Evolutionary conservation across 805 yeast species (phyloP).

Genomic region (Kodamaea hsintzibuensis): DNA sequence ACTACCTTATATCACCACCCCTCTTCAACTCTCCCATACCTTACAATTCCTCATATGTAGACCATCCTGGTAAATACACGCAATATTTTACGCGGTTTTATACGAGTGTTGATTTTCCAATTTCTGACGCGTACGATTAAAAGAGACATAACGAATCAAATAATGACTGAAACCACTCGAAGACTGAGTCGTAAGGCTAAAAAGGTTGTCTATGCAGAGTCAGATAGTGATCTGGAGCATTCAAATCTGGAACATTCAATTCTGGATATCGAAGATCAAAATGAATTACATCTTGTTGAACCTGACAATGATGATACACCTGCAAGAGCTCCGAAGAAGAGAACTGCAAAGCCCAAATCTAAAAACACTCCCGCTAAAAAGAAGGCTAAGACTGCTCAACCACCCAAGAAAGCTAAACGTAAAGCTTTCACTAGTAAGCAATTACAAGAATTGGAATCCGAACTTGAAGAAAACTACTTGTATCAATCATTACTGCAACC

Average conservation of each 20-base stretch:
- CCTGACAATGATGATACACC: background rate
- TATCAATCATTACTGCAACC: slow-evolving; percentile 32
- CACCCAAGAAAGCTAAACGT: background rate
- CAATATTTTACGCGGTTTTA: background rate
- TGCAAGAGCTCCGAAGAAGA: slow-evolving; percentile 4
- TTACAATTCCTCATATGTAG: too few species aligned
- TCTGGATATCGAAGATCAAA: background rate
- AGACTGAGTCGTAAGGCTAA: slow-evolving; percentile 5
- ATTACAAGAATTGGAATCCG: slow-evolving; percentile 17
- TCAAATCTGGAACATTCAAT: background rate
- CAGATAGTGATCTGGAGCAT: slow-evolving; percentile 15
- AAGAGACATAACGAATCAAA: background rate
- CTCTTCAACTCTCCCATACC: too few species aligned
- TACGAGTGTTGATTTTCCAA: background rate
- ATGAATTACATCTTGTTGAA: background rate
- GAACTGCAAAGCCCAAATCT: slow-evolving; percentile 7
- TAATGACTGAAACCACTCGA: background rate
- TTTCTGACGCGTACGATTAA: background rate
- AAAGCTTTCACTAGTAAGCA: slow-evolving; percentile 6
- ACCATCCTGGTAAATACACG: background rate
- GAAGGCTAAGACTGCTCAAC: slow-evolving; percentile 1
- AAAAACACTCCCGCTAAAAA: slow-evolving; percentile 1
- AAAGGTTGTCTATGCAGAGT: slow-evolving; percentile 10
- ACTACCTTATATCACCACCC: too few species aligned
- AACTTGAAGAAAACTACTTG: slow-evolving; percentile 32